Evolutionary conservation across 2,329 filamentous ascomycete genomes (phyloP), one percentile per base, ranked within the genome.

Genomic region (Septoria linicola): DNA sequence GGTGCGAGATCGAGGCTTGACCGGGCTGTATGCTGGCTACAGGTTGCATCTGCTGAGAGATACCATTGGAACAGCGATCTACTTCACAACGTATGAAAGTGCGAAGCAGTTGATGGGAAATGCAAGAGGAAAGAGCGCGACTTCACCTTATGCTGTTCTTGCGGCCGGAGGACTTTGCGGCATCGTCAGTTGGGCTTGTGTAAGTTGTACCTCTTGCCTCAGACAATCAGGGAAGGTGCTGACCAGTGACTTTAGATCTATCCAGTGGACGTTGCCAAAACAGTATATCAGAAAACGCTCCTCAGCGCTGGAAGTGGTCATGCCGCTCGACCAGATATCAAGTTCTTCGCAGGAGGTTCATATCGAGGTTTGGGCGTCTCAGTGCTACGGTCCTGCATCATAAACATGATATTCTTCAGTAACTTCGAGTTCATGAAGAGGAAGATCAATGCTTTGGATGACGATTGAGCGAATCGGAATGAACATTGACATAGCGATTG

Each of bases 321-420:
- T 8, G 60, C 58, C 5, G 61, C 61, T 14, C 66, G 73, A 17
- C 87, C 88, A 8, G 87, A 85, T 68, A 89, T 93, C 53, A 78
- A 86, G 53, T 91, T 89, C 70, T 87, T 89, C 71, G 82, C 86
- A 63, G 77, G 77, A 47, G 81, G 85, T 57, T 90, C 90, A 82
- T 95, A 93, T 71, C 83, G 88, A 61, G 73, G 75, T 23, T 77
- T 95, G 2, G 87, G 84, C 17, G 88, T 93, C 20, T 91, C 87
- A 31, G 91, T 93, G 83, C 80, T 82, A 59, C 83, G 89, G 49
- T 91, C 88, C 10, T 90, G 87, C 63, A 77, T 89, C 45, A 84
- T 93, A 61, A 95, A 95, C 68, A 88, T 88, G 59, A 87, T 95
- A 63, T 95, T 95, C 77, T 95, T 95, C 73, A 90, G 87, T 36